Base-by-base conservation (phyloP, 2,329 filamentous ascomycete species). In the Trichoderma lentiforme region DNA sequence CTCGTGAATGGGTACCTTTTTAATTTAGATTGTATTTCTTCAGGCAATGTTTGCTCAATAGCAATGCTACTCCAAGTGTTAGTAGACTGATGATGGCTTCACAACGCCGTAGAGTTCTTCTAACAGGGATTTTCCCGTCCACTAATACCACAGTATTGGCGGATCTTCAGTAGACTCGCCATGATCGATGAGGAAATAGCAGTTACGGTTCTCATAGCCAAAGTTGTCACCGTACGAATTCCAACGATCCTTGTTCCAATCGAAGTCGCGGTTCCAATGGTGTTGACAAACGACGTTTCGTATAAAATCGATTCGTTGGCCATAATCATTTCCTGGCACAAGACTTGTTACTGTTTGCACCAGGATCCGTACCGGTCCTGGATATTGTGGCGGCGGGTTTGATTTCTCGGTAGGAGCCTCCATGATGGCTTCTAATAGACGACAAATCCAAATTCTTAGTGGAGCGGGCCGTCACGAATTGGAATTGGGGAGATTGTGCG, bases 11-110 rank as follows among this genome's bases (percentile, higher is more conserved):
- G 7, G 9, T 43, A n/a, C 18, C 0, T 43, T 43, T 43, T 3
- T 1, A 43, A 43, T n/a, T 9, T 43, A 2, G 39, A 43, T 43
- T 43, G 39, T n/a, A n/a, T n/a, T n/a, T 43, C 39, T 1, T 43
- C 39, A n/a, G 39, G 39, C 0, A 43, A 1, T n/a, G 39, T 0
- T 43, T 43, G 0, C 39, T n/a, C 1, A n/a, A 43, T n/a, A 0
- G 39, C 39, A 43, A 43, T 43, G 15, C 39, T 43, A 43, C 39
- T 43, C 36, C 34, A n/a, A 43, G 18, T 43, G 7, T 43, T 43
- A 43, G 39, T 43, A 2, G 39, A 43, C 39, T n/a, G 39, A n/a
- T 43, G 15, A 9, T 43, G 39, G 3, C 39, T 43, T 43, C 18
- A 43, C 3, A n/a, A 43, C 15, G 39, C 39, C 18, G 0, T n/a